Percentiles rank a stretch among this genome's conserved stretches.
These are phyloP conservation scores for Apophysomyces sp. DNA, from an alignment of 371 early-diverging fungal species.

Conservation along the genomic window DNA sequence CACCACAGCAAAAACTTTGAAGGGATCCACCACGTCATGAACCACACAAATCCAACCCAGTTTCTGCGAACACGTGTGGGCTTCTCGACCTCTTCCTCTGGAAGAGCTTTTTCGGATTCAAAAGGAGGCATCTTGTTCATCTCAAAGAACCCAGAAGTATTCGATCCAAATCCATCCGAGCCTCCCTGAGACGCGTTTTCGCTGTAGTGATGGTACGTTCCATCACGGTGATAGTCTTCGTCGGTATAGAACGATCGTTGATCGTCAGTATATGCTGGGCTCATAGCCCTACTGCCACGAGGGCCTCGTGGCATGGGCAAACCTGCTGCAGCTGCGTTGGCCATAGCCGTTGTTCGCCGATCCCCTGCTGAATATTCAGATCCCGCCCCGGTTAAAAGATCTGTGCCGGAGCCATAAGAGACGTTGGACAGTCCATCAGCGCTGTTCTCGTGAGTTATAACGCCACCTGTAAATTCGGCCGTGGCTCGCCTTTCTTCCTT, in stretches of 20 bases:
- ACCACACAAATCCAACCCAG: constrained; percentile 81
- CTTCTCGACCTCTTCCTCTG: constrained; percentile 4
- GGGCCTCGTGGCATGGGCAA: constrained; percentile 18
- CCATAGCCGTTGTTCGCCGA: constrained; percentile 4
- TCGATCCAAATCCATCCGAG: constrained; percentile 7
- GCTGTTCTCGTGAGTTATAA: background rate
- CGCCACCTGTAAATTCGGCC: constrained; percentile 7
- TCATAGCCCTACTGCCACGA: background rate
- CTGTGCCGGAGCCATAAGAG: constrained; percentile 6
- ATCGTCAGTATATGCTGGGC: constrained; percentile 52
- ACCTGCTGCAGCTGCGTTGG: constrained; percentile 15
- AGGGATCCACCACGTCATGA: constrained; percentile 86
- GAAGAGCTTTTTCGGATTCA: constrained; percentile 27
- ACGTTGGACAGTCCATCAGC: constrained; percentile 3
- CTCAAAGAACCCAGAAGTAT: constrained; percentile 6
- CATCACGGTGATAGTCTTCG: constrained; percentile 32
- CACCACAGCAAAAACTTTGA: constrained; percentile 49
- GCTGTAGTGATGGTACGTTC: constrained; percentile 9
- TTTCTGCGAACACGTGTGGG: constrained; percentile 44
- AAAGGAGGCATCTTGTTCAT: constrained; percentile 7
- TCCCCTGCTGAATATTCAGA: constrained; percentile 8
- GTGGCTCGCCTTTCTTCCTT: constrained; percentile 29
- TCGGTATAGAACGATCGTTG: constrained; percentile 65
- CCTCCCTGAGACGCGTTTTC: constrained; percentile 29
- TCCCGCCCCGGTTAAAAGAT: background rate